Evolutionary conservation across 768 basidiomycete species (phyloP), one percentile per base, ranked within the genome.

Genomic region (Gymnopilus dilepis): DNA sequence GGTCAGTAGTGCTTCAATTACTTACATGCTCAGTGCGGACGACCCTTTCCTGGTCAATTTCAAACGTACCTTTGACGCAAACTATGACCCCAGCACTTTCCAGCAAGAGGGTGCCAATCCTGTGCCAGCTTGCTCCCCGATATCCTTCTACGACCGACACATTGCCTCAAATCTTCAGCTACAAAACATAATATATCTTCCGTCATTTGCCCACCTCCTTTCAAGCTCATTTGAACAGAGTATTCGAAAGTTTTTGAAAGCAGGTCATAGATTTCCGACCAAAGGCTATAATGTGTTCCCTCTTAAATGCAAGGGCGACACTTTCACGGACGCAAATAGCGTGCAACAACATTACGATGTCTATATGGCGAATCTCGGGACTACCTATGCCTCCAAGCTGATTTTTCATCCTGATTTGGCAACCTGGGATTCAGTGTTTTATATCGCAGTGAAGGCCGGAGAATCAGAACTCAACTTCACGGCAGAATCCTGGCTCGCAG

Each of bases 91-190:
- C 3, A 9, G 26, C 26, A 47, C 24, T 15, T 47, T 47, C 24
- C 43, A 47, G 11, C 7, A 47, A 13, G 43, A 47, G 26, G 24
- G 9, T 13, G 43, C 6, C 21, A 19, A n/a, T 57, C 13, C 22
- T 12, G 11, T 15, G 28, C 21, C n/a, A 33, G n/a, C 13, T 15
- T n/a, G n/a, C 8, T 15, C 26, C 2, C 55, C 61, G 0, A 37
- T 62, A 5, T 34, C 43, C 3, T 62, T 62, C 43, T 62, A 62
- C 22, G 61, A 62, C 12, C 56, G 51, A 13, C 61, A 62, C n/a
- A 13, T 62, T 38, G 30, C 17, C 7, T 21, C 56, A 6, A 52
- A 54, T 22, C 57, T 58, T 30, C 19, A 34, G 11, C 52, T 38
- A 5, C 43, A 47, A 21, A 21, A 53, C 12, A 26, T 62, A 3